These are phyloP conservation scores for Pistacia integerrima DNA, from an alignment of 345 rosid genomes.

Conservation along the genomic window DNA sequence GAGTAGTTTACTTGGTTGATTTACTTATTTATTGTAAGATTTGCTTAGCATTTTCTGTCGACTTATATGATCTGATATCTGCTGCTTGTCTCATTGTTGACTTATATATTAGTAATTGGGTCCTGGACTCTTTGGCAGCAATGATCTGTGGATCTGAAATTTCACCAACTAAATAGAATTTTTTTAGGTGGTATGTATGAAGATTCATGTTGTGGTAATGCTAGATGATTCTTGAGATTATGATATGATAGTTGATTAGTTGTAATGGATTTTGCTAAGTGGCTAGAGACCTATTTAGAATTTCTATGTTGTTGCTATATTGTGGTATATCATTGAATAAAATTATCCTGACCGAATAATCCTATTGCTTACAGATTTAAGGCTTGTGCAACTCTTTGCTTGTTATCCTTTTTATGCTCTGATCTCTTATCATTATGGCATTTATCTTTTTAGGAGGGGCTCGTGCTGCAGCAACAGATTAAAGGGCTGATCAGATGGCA, in stretches of 20 bases:
- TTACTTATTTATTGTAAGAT: neutral
- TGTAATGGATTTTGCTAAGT: neutral
- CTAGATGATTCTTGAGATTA: neutral
- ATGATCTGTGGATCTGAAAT: neutral
- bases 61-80: neutral
- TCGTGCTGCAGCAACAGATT: slow-evolving; percentile 46
- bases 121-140: neutral
- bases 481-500: slow-evolving; percentile 35
- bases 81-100: neutral
- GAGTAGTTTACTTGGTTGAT: neutral
- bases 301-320: neutral
- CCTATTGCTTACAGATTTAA: neutral
- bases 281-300: neutral
- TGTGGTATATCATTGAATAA: neutral
- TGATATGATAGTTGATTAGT: neutral
- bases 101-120: neutral
- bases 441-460: slow-evolving; percentile 40
- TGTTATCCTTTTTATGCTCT: neutral
- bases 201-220: neutral
- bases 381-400: slow-evolving; percentile 13
- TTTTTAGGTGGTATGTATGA: neutral
- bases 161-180: neutral
- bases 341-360: too few species aligned
- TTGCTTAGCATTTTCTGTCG: neutral
- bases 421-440: slow-evolving; percentile 9